Evolutionary conservation across 2,329 filamentous ascomycete genomes (phyloP).

Genomic region (Aspergillus candidus): DNA sequence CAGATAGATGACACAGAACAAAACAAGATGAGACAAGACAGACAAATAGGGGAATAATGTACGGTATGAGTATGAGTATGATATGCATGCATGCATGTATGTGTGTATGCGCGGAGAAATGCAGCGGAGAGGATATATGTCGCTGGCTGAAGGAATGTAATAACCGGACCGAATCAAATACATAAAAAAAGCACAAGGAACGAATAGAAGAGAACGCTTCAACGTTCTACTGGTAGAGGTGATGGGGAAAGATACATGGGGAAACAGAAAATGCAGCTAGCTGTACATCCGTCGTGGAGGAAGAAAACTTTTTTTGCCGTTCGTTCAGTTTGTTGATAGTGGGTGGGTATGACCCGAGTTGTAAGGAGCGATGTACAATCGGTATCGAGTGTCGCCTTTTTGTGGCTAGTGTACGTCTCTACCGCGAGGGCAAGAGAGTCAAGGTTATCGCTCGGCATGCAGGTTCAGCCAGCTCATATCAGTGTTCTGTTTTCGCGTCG

Average conservation of each 20-base stretch:
- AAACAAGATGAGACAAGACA: no score
- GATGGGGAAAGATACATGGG: slow-evolving; percentile 1
- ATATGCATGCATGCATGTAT: no score
- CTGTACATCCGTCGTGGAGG: slow-evolving; percentile 6
- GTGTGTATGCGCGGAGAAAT: no score
- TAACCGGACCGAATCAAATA: background rate
- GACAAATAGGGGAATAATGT: no score
- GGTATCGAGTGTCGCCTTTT: background rate
- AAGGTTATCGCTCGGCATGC: slow-evolving; percentile 21
- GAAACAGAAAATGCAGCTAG: slow-evolving; percentile 4
- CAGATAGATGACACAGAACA: no score
- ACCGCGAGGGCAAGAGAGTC: no score
- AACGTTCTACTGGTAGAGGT: slow-evolving; percentile 9
- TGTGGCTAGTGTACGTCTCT: background rate
- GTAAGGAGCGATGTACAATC: slow-evolving; percentile 2
- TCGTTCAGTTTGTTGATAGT: background rate
- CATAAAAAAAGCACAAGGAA: background rate
- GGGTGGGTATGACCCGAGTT: background rate
- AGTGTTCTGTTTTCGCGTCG: slow-evolving; percentile 23
- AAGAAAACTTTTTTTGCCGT: slow-evolving; percentile 4
- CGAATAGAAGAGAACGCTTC: slow-evolving; percentile 4
- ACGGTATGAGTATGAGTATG: no score
- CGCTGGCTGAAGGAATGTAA: background rate
- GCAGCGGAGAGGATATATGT: no score
- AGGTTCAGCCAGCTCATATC: slow-evolving; percentile 43